Percentiles rank a stretch among this genome's conserved stretches.
phyloP scores from a whole-genome alignment of 2,329 filamentous ascomycete genomes.

The Ophiostoma australiae region DNA sequence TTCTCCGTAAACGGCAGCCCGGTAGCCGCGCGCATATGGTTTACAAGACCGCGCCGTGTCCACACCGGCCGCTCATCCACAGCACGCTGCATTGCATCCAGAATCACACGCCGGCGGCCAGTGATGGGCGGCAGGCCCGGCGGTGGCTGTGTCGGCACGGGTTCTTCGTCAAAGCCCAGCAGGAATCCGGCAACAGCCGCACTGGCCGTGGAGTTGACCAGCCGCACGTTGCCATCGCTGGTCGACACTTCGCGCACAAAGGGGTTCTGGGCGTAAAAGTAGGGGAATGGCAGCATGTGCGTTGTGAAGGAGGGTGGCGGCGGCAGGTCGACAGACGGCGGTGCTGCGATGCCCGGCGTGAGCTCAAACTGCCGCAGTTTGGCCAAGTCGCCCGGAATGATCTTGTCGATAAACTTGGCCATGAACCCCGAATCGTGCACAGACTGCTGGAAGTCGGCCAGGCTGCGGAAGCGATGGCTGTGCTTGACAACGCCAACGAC shows the following conservation, averaged over 20 bases:
- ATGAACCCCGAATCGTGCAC: conserved; percentile 65
- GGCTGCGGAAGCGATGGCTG: conserved; percentile 78
- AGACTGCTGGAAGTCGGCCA: conserved; percentile 84
- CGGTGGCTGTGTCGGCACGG: conserved; percentile 58
- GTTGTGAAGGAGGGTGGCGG: conserved; percentile 76
- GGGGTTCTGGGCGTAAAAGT: conserved; percentile 80
- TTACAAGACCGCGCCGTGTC: conserved; percentile 77
- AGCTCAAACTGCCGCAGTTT: conserved; percentile 61
- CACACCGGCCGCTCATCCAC: conserved; percentile 75
- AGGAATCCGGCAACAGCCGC: conserved; percentile 56
- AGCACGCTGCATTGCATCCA: conserved; percentile 58
- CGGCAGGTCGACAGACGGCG: conserved; percentile 62
- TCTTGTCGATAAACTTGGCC: conserved; percentile 62
- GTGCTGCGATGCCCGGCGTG: conserved; percentile 55
- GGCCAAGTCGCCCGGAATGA: conserved; percentile 62
- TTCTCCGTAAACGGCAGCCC: conserved; percentile 40
- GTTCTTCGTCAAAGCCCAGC: conserved; percentile 56
- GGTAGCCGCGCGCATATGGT: conserved; percentile 54
- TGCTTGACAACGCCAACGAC: conserved; percentile 68
- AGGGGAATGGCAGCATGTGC: conserved; percentile 68
- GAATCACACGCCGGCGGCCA: conserved; percentile 42
- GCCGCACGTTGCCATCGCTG: conserved; percentile 46
- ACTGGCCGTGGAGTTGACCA: conserved; percentile 54
- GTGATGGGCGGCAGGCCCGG: conserved; percentile 44
- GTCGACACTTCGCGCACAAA: conserved; percentile 62